These are phyloP conservation scores for Solanum sejunctum DNA, from an alignment of 257 asterid species.

Conservation along the genomic window DNA sequence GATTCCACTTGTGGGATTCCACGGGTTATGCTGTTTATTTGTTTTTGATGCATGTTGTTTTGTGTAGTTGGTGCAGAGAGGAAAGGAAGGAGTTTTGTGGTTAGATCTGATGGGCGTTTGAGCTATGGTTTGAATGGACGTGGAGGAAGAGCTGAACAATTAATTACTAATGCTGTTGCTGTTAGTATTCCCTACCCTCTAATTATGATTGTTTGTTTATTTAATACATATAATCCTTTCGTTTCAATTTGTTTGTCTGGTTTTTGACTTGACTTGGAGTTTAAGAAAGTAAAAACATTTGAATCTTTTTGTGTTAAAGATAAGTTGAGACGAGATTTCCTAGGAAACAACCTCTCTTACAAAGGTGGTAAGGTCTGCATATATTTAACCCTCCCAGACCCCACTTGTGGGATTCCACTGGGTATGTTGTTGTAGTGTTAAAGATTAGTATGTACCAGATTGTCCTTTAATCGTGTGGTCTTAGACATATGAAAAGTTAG, in stretches of 20 bases:
- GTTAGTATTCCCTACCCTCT: conserved; percentile 22
- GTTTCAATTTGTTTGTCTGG: not conserved
- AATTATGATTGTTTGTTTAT: not conserved
- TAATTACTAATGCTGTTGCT: conserved; percentile 43
- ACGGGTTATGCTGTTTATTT: not conserved
- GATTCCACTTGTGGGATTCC: too few relatives aligned
- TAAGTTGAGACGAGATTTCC: too few relatives aligned
- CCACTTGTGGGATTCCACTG: too few relatives aligned
- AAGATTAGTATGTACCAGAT: not conserved
- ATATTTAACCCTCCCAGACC: too few relatives aligned
- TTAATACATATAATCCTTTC: not conserved
- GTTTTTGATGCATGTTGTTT: not conserved
- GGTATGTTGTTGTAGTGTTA: not conserved
- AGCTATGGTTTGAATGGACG: conserved; percentile 17
- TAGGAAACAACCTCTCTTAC: too few relatives aligned
- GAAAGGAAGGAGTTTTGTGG: conserved; percentile 17
- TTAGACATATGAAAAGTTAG: not conserved
- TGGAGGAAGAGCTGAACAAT: conserved; percentile 15
- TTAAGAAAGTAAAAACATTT: too few relatives aligned
- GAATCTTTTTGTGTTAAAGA: not conserved
- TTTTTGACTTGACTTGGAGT: not conserved
- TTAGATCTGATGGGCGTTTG: conserved; percentile 30
- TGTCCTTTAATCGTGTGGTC: not conserved
- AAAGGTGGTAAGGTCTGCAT: too few relatives aligned
- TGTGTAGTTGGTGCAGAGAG: conserved; percentile 28